A percentile compares a stretch with the other conserved stretches of the same genome.
Conservation (phyloP, 2,329 filamentous ascomycete species). For the Xylogone sp. region DNA sequence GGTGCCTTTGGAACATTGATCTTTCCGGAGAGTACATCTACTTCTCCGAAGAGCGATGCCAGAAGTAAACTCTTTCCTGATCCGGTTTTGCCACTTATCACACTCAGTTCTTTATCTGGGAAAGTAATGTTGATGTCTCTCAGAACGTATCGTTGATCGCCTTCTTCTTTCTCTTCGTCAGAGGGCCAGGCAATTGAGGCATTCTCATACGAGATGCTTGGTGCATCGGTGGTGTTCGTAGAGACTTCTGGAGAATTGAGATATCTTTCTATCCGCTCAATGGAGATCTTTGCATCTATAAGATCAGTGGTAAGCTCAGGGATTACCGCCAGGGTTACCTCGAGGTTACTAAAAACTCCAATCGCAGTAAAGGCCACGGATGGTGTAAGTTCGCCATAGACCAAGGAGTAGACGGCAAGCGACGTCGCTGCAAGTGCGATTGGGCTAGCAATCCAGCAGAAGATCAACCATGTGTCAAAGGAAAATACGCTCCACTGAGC, state of each 20-base stretch:
- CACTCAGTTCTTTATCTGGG: slow-evolving; percentile 63
- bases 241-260: slow-evolving; percentile 62
- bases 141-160: slow-evolving; percentile 60
- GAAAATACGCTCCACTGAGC: slow-evolving; percentile 65
- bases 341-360: slow-evolving; percentile 69
- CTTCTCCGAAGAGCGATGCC: slow-evolving; percentile 70
- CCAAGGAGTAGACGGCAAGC: slow-evolving; percentile 61
- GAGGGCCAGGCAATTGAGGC: slow-evolving; percentile 73
- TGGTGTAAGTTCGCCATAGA: slow-evolving; percentile 61
- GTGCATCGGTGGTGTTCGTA: slow-evolving; percentile 48
- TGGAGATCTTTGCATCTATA: slow-evolving; percentile 70
- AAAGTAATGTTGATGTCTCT: slow-evolving; percentile 63
- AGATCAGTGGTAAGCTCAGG: slow-evolving; percentile 69
- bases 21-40: slow-evolving; percentile 61
- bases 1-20: slow-evolving; percentile 53
- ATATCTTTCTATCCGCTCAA: slow-evolving; percentile 69
- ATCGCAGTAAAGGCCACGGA: slow-evolving; percentile 78
- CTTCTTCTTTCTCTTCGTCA: slow-evolving; percentile 55
- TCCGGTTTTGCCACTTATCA: slow-evolving; percentile 75
- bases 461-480: slow-evolving; percentile 58
- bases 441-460: slow-evolving; percentile 70
- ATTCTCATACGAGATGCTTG: slow-evolving; percentile 61
- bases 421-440: slow-evolving; percentile 70
- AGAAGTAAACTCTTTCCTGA: slow-evolving; percentile 75
- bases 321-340: slow-evolving; percentile 65